Evolutionary conservation across 257 asterid species (phyloP).

Genomic region (Ligustrum vulgare): DNA sequence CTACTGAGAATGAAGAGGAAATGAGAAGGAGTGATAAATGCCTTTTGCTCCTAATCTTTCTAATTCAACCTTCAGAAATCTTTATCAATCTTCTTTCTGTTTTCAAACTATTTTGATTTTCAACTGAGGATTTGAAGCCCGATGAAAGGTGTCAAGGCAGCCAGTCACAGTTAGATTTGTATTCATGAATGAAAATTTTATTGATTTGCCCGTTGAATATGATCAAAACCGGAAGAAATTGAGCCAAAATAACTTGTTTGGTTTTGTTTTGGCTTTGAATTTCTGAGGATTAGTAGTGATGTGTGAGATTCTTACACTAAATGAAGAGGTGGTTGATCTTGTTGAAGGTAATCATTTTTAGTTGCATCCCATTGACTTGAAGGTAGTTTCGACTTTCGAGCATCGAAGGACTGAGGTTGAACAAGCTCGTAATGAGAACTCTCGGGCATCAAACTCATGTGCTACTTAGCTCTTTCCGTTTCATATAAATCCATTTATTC

Average conservation of each 20-base stretch:
- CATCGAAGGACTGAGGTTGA: constrained; percentile 66
- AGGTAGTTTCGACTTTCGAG: constrained; percentile 72
- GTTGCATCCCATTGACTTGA: constrained; percentile 55
- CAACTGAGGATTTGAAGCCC: no score
- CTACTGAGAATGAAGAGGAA: no score
- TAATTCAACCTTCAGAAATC: no score
- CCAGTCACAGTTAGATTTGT: constrained; percentile 15
- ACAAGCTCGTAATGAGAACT: constrained; percentile 56
- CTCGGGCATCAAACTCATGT: constrained; percentile 78
- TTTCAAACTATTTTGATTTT: no score
- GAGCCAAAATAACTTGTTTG: constrained; percentile 42
- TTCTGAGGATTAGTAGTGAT: neutral
- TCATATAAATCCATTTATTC: constrained; percentile 28
- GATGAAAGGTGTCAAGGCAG: no score
- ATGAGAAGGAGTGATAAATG: no score
- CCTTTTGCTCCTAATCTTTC: no score
- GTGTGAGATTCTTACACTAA: constrained; percentile 51
- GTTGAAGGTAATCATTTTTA: constrained; percentile 45
- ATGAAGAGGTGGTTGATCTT: constrained; percentile 65
- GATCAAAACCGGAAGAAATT: constrained; percentile 24
- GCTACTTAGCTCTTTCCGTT: constrained; percentile 66
- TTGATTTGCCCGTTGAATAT: constrained; percentile 39
- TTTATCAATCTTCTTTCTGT: no score
- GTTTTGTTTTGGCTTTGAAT: constrained; percentile 46
- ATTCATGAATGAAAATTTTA: constrained; percentile 37